A percentile compares a stretch with the other conserved stretches of the same genome.
Evolutionary conservation across 345 rosid genomes (phyloP).

Genomic region (Trapa bicornis): DNA sequence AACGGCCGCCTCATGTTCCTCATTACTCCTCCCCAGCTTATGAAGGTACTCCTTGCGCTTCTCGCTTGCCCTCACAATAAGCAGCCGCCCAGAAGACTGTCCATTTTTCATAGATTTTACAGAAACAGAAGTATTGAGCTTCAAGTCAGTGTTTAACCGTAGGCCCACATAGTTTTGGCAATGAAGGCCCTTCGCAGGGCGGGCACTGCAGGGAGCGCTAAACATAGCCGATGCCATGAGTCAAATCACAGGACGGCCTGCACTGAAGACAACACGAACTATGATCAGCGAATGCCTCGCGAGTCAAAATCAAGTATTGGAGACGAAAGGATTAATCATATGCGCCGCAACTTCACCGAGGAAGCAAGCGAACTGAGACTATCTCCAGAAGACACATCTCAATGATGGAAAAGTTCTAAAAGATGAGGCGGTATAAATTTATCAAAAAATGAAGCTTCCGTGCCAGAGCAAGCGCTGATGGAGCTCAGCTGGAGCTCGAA

Average conservation of each 20-base stretch:
- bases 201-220: constrained; percentile 7
- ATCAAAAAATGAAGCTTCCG: no score
- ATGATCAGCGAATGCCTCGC: background rate
- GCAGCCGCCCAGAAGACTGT: constrained; percentile 4
- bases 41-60: constrained; percentile 23
- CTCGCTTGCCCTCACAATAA: constrained; percentile 30
- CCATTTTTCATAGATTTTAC: background rate
- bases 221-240: constrained; percentile 8
- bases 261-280: background rate
- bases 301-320: background rate
- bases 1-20: constrained; percentile 82
- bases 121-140: background rate
- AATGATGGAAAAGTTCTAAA: background rate
- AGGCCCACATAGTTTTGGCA: constrained; percentile 1
- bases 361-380: background rate
- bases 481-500: background rate
- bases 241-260: background rate
- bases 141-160: background rate
- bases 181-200: constrained; percentile 1
- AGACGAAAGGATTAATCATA: background rate
- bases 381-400: background rate
- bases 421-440: background rate
- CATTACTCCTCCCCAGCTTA: constrained; percentile 50
- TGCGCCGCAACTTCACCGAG: background rate
- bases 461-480: background rate